A percentile compares a stretch with the other conserved stretches of the same genome.
phyloP scores from a whole-genome alignment of 2,329 filamentous ascomycete species.

The Fusarium chuoi region DNA sequence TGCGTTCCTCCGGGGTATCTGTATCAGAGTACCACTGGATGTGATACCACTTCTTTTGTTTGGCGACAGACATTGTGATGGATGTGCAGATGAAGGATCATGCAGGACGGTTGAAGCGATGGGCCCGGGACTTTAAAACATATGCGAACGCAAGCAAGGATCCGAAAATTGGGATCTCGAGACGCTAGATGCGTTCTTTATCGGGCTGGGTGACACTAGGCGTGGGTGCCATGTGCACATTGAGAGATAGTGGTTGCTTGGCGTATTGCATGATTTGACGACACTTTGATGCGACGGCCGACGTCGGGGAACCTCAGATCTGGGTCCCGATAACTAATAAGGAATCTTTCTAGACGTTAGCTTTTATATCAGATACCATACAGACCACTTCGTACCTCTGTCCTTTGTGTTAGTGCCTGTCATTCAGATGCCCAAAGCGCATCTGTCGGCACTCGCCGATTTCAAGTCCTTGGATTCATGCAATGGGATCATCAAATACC shows the following conservation, averaged over 20 bases:
- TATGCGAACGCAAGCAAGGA: neutral
- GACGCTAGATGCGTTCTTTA: neutral
- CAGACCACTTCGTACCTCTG: neutral
- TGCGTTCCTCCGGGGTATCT: conserved; percentile 22
- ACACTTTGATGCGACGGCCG: neutral
- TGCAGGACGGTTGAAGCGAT: neutral
- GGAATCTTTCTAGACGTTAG: rapidly evolving
- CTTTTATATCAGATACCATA: neutral
- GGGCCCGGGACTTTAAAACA: neutral
- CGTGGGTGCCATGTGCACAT: neutral
- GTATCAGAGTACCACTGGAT: conserved; percentile 23
- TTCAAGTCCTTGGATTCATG: rapidly evolving
- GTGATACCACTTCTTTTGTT: conserved; percentile 24
- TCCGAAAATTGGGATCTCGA: neutral
- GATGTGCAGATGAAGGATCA: neutral
- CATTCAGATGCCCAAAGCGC: neutral
- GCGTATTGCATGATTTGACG: conserved; percentile 12
- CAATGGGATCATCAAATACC: rapidly evolving
- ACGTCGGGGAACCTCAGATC: neutral
- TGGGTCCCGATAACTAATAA: neutral
- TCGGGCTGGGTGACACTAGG: neutral
- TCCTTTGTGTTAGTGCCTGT: neutral
- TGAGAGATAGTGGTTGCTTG: neutral
- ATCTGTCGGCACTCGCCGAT: neutral
- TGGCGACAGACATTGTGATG: conserved; percentile 1